A percentile compares a stretch with the other conserved stretches of the same genome.
Evolutionary conservation across 2,329 filamentous ascomycete genomes (phyloP).

Genomic region (Paraphaeosphaeria sporulosa): DNA sequence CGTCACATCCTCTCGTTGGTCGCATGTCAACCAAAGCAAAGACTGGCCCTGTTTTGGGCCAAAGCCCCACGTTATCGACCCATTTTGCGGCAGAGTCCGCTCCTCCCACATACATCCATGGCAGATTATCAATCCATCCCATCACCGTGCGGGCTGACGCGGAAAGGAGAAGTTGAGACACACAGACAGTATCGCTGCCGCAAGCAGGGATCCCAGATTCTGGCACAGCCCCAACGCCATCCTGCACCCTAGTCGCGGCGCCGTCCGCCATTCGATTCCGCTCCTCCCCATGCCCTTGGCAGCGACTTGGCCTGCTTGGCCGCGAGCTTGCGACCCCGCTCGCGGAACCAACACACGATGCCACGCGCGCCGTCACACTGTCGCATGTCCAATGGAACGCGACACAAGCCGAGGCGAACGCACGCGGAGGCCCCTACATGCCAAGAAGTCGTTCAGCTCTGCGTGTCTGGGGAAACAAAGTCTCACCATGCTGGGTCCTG

Average conservation of each 20-base stretch:
- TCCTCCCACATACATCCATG: background rate
- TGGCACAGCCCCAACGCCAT: conserved; percentile 12
- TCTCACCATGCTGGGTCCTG: conserved; percentile 1
- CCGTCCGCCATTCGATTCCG: conserved; percentile 14
- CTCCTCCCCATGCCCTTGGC: conserved; percentile 12
- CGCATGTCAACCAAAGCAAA: background rate
- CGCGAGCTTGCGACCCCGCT: conserved; percentile 8
- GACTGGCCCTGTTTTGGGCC: background rate
- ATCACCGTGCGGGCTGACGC: conserved; percentile 2
- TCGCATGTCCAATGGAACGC: conserved; percentile 1
- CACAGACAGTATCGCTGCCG: background rate
- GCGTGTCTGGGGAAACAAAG: background rate
- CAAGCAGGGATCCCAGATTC: background rate
- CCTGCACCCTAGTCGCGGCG: conserved; percentile 1
- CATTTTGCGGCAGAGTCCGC: conserved; percentile 1
- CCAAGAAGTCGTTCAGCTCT: background rate
- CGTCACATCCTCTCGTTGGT: conserved; percentile 4
- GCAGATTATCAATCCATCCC: conserved; percentile 2
- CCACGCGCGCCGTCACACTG: conserved; percentile 3
- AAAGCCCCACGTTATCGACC: background rate
- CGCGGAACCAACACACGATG: conserved; percentile 1
- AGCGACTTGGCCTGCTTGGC: conserved; percentile 5
- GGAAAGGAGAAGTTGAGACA: conserved; percentile 3
- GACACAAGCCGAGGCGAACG: background rate
- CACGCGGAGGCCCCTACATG: background rate